These are phyloP conservation scores for Colletotrichum gloeosporioides DNA, from an alignment of 2,329 filamentous ascomycete genomes.

Conservation along the genomic window DNA sequence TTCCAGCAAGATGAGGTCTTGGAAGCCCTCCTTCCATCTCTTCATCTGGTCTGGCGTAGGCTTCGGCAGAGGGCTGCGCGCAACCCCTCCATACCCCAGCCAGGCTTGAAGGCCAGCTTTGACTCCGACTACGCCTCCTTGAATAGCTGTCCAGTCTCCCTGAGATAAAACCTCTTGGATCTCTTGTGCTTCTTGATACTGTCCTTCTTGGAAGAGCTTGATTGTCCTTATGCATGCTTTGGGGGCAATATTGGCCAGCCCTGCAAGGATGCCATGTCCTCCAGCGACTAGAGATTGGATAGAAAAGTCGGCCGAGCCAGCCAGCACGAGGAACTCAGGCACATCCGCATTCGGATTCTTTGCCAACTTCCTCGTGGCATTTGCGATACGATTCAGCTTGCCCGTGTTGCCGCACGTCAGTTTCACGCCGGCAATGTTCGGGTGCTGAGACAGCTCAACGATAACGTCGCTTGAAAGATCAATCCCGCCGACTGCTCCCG, in stretches of 20 bases:
- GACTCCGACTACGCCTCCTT: conserved; percentile 74
- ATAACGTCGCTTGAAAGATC: conserved; percentile 70
- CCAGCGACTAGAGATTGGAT: conserved; percentile 72
- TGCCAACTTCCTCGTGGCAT: conserved; percentile 55
- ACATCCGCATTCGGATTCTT: conserved; percentile 34
- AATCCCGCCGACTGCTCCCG: conserved; percentile 66
- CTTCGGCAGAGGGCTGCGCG: conserved; percentile 52
- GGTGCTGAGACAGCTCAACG: conserved; percentile 62
- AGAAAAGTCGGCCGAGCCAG: conserved; percentile 76
- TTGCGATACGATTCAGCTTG: conserved; percentile 68
- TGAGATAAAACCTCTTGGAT: conserved; percentile 61
- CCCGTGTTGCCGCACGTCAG: conserved; percentile 75
- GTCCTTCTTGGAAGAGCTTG: conserved; percentile 63
- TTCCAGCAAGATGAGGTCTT: conserved; percentile 57
- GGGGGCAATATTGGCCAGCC: conserved; percentile 74
- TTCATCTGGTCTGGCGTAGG: conserved; percentile 53
- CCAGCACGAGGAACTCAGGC: conserved; percentile 71
- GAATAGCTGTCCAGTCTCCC: conserved; percentile 76
- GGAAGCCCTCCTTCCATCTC: conserved; percentile 62
- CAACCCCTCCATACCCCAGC: conserved; percentile 69
- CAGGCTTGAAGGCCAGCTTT: conserved; percentile 72
- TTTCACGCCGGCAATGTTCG: conserved; percentile 73
- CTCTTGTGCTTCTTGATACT: conserved; percentile 60
- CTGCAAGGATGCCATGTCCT: conserved; percentile 74
- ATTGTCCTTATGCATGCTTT: conserved; percentile 68